Base-by-base conservation (phyloP, 306 rosid species). In the Parietaria judaica region DNA sequence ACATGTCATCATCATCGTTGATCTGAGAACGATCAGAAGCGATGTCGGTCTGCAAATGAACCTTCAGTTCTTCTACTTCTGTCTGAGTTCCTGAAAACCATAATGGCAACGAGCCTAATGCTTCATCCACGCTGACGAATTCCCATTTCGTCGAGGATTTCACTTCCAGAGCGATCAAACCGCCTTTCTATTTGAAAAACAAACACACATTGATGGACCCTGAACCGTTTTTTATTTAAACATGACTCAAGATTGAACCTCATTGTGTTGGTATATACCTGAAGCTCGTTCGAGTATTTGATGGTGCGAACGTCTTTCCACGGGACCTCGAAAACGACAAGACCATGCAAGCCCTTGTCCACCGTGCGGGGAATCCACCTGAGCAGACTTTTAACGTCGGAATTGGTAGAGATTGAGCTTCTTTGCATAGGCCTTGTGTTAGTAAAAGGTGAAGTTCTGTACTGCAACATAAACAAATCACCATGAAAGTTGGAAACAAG, bases 101-200 rank as follows among this genome's bases (percentile, higher is more conserved):
- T 7, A 52, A 65, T 53, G 61, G 23, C 9, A 43, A 15, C 14
- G 11, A 43, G 59, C 69, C 54, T 60, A 65, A 43, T 36, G 69
- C 69, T 65, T 65, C 60, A n/a, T 65, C 61, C 41, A 54, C 4
- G 61, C 53, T 16, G 14, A 13, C 39, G 51, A 65, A 65, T 41
- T 65, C 69, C 69, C 69, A 44, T 41, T 41, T 54, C 31, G 41
- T 65, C 60, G 54, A 46, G 11, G 53, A 41, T 39, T 54, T 65
- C 61, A 65, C 69, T 65, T 65, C 69, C 9, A 65, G 36, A 52
- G 61, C 61, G 6, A 65, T 43, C 49, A 52, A 52, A 31, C 51
- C 59, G 23, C 54, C 69, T 53, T 39, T 54, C 69, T 65, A 55
- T 44, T 41, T 56, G 36, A 36, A 63, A 51, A 48, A 50, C 9